phyloP scores from a whole-genome alignment of 257 asterid species.

The Jasminum sambac region DNA sequence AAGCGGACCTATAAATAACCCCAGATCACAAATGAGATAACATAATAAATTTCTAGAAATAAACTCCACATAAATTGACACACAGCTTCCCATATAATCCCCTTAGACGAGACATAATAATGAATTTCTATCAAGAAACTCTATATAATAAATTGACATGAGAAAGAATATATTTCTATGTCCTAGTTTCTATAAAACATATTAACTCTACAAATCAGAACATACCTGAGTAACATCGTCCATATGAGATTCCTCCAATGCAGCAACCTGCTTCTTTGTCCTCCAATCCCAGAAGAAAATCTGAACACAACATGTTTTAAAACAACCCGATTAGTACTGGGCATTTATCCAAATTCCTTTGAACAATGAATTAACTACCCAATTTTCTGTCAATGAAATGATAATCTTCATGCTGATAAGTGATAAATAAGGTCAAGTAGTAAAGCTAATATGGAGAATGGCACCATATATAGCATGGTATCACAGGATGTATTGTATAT shows the following conservation, averaged over 20 bases:
- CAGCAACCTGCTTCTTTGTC: slow-evolving; percentile 65
- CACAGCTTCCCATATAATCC: background rate
- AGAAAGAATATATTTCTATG: too few relatives aligned
- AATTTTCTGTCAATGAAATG: background rate
- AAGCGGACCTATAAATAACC: slow-evolving; percentile 68
- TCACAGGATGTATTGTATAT: background rate
- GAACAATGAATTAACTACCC: background rate
- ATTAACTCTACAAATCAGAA: slow-evolving; percentile 14
- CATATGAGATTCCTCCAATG: slow-evolving; percentile 87
- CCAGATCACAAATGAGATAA: slow-evolving; percentile 19
- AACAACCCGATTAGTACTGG: background rate
- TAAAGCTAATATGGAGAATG: background rate
- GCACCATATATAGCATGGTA: background rate
- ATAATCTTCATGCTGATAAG: background rate
- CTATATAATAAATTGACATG: too few relatives aligned
- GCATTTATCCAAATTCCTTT: background rate
- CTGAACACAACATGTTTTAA: slow-evolving; percentile 29
- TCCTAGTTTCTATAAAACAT: background rate
- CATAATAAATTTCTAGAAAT: background rate
- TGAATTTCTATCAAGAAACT: too few relatives aligned
- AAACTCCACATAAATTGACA: slow-evolving; percentile 2
- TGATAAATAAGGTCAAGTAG: background rate
- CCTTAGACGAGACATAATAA: too few relatives aligned
- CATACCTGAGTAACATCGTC: slow-evolving; percentile 96
- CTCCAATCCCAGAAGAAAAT: slow-evolving; percentile 91